Evolutionary conservation across 805 yeast genomes (phyloP), one percentile per base, ranked within the genome.

Genomic region (Myxozyma neotropica): DNA sequence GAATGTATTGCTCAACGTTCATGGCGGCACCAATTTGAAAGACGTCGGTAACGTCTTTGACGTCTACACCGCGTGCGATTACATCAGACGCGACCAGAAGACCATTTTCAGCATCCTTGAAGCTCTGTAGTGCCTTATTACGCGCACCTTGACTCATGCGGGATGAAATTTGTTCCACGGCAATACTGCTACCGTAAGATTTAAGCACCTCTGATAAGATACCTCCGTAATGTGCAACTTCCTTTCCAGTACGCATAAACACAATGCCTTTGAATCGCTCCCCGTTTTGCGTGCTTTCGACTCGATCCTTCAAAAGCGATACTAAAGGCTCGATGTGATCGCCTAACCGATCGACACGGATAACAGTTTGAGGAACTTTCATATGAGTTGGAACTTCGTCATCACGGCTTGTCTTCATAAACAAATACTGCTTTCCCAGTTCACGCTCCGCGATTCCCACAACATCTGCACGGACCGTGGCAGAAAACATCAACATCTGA

Each of bases 21-120:
- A 80, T 75, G 61, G 94, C 89, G n/a, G 85, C 80, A 66, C 93
- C 88, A 55, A 89, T 73, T 77, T 93, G 97, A 68, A 88, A 77
- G 53, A 93, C 97, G 71, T 89, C 89, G 26, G 90, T 75, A 29
- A 93, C 95, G 67, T 83, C 83, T 57, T 92, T 94, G 80, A 93
- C 89, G 77, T 93, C 97, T 87, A 93, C 85, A 67, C 98, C 98
- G 76, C 98, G 84, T 13, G 97, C 97, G 62, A 92, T 95, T 59
- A 93, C 97, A 74, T 91, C 96, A 5, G 97, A 88, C 57, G 93
- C 86, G 55, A 93, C 82, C 58, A 93, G 78, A 46, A 92, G 71
- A 57, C 89, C 88, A 29, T 73, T 62, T 26, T 71, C 68, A 15
- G 78, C 67, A 56, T 69, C 71, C 65, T 85, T 81, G 77, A 86